Base-by-base conservation (phyloP, 2,329 filamentous ascomycete genomes). In the Paecilomyces sp. region DNA sequence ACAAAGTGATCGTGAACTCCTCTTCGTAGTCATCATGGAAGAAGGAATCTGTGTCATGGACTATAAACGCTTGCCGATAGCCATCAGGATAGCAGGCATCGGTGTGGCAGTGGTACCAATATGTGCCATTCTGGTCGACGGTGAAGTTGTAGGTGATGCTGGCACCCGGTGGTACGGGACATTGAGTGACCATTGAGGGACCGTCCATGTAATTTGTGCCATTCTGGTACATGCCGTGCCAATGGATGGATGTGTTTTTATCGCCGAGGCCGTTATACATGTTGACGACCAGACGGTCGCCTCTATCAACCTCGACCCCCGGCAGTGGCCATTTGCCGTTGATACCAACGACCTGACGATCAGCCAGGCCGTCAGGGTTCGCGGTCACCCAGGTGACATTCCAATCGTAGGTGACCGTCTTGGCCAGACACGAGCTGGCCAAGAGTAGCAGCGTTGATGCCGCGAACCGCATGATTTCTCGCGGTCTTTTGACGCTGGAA, bases 211-310 rank as follows among this genome's bases (percentile, higher is more conserved):
- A 81, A 60, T 85, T 90, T 0, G 88, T 89, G 11, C 88, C 88
- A 64, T 90, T 90, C 69, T 91, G 88, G 68, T 85, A 91, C 63
- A 93, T 80, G 15, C 90, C 90, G 65, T 93, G 90, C 71, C 89
- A 92, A 69, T 93, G 90, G 4, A 92, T 79, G 41, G 81, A 83
- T 8, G 87, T 88, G 12, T 81, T 83, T 64, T 83, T 72, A 64
- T 91, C 89, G 12, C 79, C 77, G 0, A 88, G 83, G 24, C 82
- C 79, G 66, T 93, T 93, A 64, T 84, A 76, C 56, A 91, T 79
- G 33, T 89, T 84, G 52, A 92, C 84, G 3, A 90, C 72, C 8
- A 94, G 72, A 1, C 82, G 85, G 66, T 94, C 90, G 22, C 88
- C 89, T 63, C 89, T 85, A 64, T 89, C 90, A 62, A 86, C 85